These are phyloP conservation scores for Clarireedia hainanense DNA, from an alignment of 2,329 filamentous ascomycete species.

Conservation along the genomic window DNA sequence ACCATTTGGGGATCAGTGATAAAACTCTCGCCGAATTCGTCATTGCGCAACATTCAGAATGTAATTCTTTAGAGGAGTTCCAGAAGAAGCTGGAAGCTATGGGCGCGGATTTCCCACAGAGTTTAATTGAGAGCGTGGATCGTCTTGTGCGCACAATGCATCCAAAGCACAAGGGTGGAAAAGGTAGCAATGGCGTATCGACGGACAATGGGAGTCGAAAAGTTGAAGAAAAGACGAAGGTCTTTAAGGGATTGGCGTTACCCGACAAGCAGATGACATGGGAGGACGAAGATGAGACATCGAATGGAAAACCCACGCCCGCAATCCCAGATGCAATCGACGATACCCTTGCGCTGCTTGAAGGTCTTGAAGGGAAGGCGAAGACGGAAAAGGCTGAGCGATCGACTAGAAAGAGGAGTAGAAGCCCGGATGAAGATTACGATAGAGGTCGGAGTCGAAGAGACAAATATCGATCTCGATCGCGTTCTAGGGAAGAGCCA, in stretches of 20 bases:
- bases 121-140: conserved; percentile 85
- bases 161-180: conserved; percentile 76
- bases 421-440: conserved; percentile 39
- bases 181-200: conserved; percentile 41
- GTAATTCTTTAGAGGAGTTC: conserved; percentile 63
- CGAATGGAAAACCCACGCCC: conserved; percentile 27
- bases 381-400: conserved; percentile 31
- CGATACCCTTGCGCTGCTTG: conserved; percentile 87
- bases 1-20: conserved; percentile 85
- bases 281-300: conserved; percentile 39
- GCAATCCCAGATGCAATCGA: conserved; percentile 64
- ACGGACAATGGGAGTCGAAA: conserved; percentile 36
- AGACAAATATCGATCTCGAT: conserved; percentile 42
- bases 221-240: conserved; percentile 65
- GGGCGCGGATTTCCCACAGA: conserved; percentile 70
- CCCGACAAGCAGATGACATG: conserved; percentile 64
- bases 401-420: conserved; percentile 42
- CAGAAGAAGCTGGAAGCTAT: conserved; percentile 65
- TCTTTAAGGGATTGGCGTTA: conserved; percentile 86
- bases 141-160: conserved; percentile 84
- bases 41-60: conserved; percentile 80
- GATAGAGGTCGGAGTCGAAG: conserved; percentile 31
- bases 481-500: conserved; percentile 41
- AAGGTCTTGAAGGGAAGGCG: conserved; percentile 67
- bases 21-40: conserved; percentile 96